Percentiles rank a stretch among this genome's conserved stretches.
Conservation (phyloP, 768 basidiomycete genomes). For the Mycena galopus region DNA sequence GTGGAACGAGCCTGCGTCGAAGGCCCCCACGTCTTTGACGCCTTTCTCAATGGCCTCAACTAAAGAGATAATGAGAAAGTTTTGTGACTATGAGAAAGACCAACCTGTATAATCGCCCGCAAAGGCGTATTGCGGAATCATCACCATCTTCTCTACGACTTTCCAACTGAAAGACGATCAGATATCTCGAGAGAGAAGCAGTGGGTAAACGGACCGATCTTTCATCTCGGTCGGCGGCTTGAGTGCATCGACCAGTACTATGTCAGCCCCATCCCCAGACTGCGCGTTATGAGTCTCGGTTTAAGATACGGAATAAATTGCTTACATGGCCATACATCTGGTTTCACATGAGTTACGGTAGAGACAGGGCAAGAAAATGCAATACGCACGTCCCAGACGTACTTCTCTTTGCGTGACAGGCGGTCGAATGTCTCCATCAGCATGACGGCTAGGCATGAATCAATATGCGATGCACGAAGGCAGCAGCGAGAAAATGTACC, state of each 20-base stretch:
- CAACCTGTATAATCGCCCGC: constrained; percentile 75
- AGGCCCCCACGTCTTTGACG: constrained; percentile 70
- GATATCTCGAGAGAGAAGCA: neutral
- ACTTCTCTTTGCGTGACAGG: constrained; percentile 75
- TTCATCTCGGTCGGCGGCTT: constrained; percentile 65
- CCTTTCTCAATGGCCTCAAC: constrained; percentile 77
- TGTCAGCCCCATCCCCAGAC: constrained; percentile 75
- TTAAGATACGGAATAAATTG: neutral
- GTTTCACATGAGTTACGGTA: constrained; percentile 2
- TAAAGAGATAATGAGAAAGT: constrained; percentile 38
- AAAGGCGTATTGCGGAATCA: constrained; percentile 77
- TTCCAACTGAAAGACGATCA: constrained; percentile 57
- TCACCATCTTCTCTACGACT: constrained; percentile 76
- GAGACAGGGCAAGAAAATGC: neutral
- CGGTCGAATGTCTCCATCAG: constrained; percentile 79
- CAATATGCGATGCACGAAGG: neutral
- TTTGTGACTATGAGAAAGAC: constrained; percentile 18
- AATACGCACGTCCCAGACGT: constrained; percentile 78
- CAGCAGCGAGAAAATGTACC: constrained; percentile 50
- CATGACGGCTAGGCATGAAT: constrained; percentile 66
- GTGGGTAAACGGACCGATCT: constrained; percentile 51
- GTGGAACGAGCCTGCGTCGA: constrained; percentile 49
- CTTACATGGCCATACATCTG: constrained; percentile 77
- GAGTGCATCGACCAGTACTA: constrained; percentile 63
- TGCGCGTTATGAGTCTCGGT: constrained; percentile 36